Conservation (phyloP, 192 early-diverging fungal species). For the Spinellus fusiger region DNA sequence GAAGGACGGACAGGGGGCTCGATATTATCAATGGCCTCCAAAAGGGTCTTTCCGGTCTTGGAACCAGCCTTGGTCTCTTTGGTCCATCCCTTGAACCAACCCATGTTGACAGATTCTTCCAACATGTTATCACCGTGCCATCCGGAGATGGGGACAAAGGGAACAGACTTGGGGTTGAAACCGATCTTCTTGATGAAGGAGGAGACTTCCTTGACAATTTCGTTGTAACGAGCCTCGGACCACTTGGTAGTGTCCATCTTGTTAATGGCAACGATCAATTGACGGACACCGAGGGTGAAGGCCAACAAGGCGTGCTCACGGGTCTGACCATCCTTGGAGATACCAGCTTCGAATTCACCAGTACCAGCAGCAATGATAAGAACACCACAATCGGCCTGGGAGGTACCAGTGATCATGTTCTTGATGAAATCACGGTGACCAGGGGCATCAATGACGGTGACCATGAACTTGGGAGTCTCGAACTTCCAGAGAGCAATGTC, state of each 20-base stretch:
- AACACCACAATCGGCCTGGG: conserved; percentile 81
- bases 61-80: no score
- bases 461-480: conserved; percentile 85
- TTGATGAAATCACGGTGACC: conserved; percentile 99
- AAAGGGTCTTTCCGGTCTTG: no score
- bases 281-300: conserved; percentile 95
- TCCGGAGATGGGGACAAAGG: no score
- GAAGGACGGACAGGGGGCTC: no score
- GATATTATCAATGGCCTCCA: no score
- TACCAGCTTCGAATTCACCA: conserved; percentile 91
- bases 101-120: no score
- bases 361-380: conserved; percentile 81
- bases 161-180: no score
- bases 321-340: conserved; percentile 98
- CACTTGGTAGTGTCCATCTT: conserved; percentile 99
- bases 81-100: no score
- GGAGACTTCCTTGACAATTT: no score
- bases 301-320: conserved; percentile 98
- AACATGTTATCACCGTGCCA: no score
- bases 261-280: conserved; percentile 98
- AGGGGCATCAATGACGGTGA: conserved; percentile 98
- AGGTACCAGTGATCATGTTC: conserved; percentile 99
- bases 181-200: no score
- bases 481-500: conserved; percentile 97
- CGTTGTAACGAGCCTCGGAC: conserved; percentile 87